These are phyloP conservation scores for Pseudoneurospora amorphoporcata DNA, from an alignment of 495 filamentous ascomycete genomes.

Conservation along the genomic window DNA sequence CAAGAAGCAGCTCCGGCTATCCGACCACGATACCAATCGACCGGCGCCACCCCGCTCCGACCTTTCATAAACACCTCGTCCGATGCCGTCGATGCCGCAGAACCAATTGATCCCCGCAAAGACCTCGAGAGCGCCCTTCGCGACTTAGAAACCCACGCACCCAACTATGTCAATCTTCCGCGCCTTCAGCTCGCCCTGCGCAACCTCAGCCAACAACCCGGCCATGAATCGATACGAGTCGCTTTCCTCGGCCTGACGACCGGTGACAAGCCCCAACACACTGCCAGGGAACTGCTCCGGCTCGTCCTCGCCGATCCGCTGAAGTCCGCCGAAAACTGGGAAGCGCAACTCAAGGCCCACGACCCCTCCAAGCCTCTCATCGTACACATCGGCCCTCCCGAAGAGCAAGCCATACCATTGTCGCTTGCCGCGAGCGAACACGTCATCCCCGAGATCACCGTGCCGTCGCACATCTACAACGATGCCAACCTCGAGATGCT, in stretches of 20 bases:
- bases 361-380: slow-evolving; percentile 34
- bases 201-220: slow-evolving; percentile 56
- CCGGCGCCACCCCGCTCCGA: slow-evolving; percentile 2
- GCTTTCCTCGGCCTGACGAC: slow-evolving; percentile 41
- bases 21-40: slow-evolving; percentile 11
- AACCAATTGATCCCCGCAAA: slow-evolving; percentile 21
- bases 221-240: slow-evolving; percentile 58
- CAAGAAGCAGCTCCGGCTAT: background rate
- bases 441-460: slow-evolving; percentile 35
- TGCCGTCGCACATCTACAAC: slow-evolving; percentile 61
- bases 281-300: slow-evolving; percentile 50
- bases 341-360: slow-evolving; percentile 49
- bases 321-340: slow-evolving; percentile 54
- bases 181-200: slow-evolving; percentile 70
- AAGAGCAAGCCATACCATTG: slow-evolving; percentile 8
- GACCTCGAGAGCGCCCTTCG: slow-evolving; percentile 53
- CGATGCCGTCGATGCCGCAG: background rate
- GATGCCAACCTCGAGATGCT: slow-evolving; percentile 68
- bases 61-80: background rate
- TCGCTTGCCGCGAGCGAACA: slow-evolving; percentile 12
- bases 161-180: slow-evolving; percentile 60
- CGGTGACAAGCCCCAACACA: slow-evolving; percentile 16
- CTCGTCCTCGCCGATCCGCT: slow-evolving; percentile 73
- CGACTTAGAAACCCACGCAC: slow-evolving; percentile 49
- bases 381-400: slow-evolving; percentile 27